Evolutionary conservation across 495 filamentous ascomycete genomes (phyloP), one percentile per base, ranked within the genome.

Genomic region (Bathelium albidoporum): DNA sequence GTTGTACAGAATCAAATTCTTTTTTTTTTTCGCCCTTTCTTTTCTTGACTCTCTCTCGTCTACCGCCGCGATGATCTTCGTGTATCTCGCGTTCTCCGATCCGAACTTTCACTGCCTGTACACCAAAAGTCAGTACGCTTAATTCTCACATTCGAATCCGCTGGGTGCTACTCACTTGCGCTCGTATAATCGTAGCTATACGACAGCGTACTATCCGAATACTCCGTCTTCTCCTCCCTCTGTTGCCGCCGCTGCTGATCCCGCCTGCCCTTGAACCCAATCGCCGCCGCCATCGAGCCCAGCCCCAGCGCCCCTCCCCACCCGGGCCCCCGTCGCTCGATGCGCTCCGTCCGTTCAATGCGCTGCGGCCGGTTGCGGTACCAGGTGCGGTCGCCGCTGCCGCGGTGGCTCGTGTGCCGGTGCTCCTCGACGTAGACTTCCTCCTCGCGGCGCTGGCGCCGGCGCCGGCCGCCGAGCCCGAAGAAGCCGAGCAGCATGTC

Each of bases 231-330:
- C 62, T 76, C 68, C 60, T 75, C 73, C n/a, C 73, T 65, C 59
- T 66, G 81, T 58, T 81, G 77, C 32, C 45, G 53, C 32, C 32
- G 34, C 62, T 39, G 31, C 22, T 66, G 28, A 59, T 88, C 81
- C 63, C 73, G 75, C 68, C 74, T 78, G 67, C 87, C 82, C 78
- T 83, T 88, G 73, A 95, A 68, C n/a, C 90, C 91, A 58, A 96
- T 78, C 43, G 89, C 78, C 29, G 91, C 74, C 60, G 86, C 86
- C 66, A 91, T 71, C 26, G 82, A 86, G 58, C 83, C 83, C 41
- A 91, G 75, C 1, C 85, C 78, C 12, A 86, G 87, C 4, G 76
- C 82, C 32, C 84, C 71, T 83, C 69, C 43, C 80, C 82, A 18
- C 87, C 75, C 69, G 84, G 76, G 12, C 64, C 70, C 1, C 73